These are phyloP conservation scores for Alternaria viburni DNA, from an alignment of 2,329 filamentous ascomycete genomes.

Conservation along the genomic window DNA sequence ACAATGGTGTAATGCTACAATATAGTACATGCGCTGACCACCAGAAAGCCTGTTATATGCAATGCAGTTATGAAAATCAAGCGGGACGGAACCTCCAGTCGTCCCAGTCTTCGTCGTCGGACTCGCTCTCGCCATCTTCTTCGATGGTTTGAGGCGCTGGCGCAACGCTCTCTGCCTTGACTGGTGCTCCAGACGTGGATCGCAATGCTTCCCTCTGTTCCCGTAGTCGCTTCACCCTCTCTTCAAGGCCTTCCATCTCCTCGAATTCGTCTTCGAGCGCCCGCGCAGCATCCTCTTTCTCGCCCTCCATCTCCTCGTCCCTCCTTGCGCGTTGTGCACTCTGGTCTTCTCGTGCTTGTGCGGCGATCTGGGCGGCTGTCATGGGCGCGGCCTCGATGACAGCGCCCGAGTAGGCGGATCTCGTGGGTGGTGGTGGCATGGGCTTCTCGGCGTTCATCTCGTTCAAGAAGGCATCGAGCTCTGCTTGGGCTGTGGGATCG, in stretches of 20 bases:
- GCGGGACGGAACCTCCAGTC: slow-evolving; percentile 47
- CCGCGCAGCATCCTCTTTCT: slow-evolving; percentile 56
- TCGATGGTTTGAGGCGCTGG: slow-evolving; percentile 13
- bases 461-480: slow-evolving; percentile 62
- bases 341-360: slow-evolving; percentile 54
- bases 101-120: slow-evolving; percentile 47
- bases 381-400: slow-evolving; percentile 56
- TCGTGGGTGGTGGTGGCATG: slow-evolving; percentile 80
- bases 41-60: slow-evolving; percentile 14
- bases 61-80: slow-evolving; percentile 22
- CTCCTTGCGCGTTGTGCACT: slow-evolving; percentile 50
- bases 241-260: slow-evolving; percentile 57
- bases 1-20: slow-evolving; percentile 27
- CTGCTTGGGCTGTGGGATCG: slow-evolving; percentile 35
- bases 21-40: slow-evolving; percentile 22
- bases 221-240: slow-evolving; percentile 52
- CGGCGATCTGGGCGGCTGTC: slow-evolving; percentile 55
- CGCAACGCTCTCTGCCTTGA: slow-evolving; percentile 11
- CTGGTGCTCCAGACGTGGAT: slow-evolving; percentile 19
- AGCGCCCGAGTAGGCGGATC: slow-evolving; percentile 37
- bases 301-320: slow-evolving; percentile 56
- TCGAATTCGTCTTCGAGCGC: slow-evolving; percentile 57
- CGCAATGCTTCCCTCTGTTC: slow-evolving; percentile 55
- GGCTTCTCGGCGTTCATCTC: slow-evolving; percentile 75
- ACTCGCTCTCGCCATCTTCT: slow-evolving; percentile 44